Conservation (phyloP, 352 stramenopile genomes). For the Thraustotheca clavata region DNA sequence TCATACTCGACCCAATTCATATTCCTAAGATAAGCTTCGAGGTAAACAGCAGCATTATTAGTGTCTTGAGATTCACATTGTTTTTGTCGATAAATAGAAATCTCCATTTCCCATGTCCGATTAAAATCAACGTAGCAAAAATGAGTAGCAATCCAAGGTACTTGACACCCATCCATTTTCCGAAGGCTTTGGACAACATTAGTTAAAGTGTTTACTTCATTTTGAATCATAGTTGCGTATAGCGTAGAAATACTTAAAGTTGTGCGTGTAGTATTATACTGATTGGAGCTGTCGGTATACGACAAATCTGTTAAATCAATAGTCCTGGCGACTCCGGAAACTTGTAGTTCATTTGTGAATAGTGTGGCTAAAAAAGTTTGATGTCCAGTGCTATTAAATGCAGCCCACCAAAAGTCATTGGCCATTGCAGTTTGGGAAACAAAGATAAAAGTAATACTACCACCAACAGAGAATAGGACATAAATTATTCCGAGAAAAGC, state of each 20-base stretch:
- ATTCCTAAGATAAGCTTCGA: conserved; percentile 10
- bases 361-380: background rate
- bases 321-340: background rate
- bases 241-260: background rate
- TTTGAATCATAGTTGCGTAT: conserved; percentile 5
- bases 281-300: background rate
- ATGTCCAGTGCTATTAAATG: background rate
- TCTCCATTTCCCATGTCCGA: conserved; percentile 14
- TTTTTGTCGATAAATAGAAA: background rate
- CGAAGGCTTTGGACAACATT: conserved; percentile 8
- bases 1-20: background rate
- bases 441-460: conserved; percentile 2
- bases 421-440: conserved; percentile 1
- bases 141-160: conserved; percentile 12
- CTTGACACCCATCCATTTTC: background rate
- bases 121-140: conserved; percentile 19
- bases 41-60: conserved; percentile 7
- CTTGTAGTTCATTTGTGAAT: conserved; percentile 9
- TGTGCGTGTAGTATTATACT: background rate
- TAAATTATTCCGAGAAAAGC: conserved; percentile 1
- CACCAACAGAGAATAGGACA: background rate
- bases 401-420: conserved; percentile 22
- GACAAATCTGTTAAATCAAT: background rate
- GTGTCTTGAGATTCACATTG: background rate
- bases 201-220: conserved; percentile 9